Conservation (phyloP, 768 basidiomycete genomes). For the Panaeolus cyanescens region DNA sequence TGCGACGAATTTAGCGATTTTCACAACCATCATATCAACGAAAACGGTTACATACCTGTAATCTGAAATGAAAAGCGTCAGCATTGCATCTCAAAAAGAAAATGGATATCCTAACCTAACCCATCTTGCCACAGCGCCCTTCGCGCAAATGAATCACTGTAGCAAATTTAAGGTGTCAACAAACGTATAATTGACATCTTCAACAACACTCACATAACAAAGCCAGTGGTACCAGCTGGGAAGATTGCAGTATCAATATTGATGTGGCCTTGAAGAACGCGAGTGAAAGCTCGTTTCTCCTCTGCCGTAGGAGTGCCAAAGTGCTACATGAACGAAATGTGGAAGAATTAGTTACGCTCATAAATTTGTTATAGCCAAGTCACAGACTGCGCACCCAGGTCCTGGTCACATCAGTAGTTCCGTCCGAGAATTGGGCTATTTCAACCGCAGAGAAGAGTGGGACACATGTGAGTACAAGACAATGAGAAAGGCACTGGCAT, state of each 20-base stretch:
- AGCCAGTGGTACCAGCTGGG: constrained; percentile 78
- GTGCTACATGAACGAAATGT: constrained; percentile 54
- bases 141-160: constrained; percentile 81
- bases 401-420: constrained; percentile 93
- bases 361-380: too few relatives aligned
- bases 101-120: constrained; percentile 53
- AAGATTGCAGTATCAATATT: constrained; percentile 86
- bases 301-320: constrained; percentile 84
- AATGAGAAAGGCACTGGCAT: background rate
- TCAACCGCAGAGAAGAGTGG: background rate
- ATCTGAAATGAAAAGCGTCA: constrained; percentile 35
- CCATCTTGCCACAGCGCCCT: constrained; percentile 85
- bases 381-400: constrained; percentile 66
- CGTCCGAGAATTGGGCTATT: constrained; percentile 82
- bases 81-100: background rate
- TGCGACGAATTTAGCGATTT: constrained; percentile 3
- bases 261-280: constrained; percentile 91
- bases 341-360: too few relatives aligned
- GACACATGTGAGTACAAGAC: background rate
- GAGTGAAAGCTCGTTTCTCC: constrained; percentile 87
- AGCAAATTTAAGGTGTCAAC: background rate
- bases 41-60: constrained; percentile 47
- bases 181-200: background rate
- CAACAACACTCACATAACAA: constrained; percentile 27
- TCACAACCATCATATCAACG: background rate